phyloP scores from a whole-genome alignment of 108 stramenopile genomes.

The Cyclotella atomus region DNA sequence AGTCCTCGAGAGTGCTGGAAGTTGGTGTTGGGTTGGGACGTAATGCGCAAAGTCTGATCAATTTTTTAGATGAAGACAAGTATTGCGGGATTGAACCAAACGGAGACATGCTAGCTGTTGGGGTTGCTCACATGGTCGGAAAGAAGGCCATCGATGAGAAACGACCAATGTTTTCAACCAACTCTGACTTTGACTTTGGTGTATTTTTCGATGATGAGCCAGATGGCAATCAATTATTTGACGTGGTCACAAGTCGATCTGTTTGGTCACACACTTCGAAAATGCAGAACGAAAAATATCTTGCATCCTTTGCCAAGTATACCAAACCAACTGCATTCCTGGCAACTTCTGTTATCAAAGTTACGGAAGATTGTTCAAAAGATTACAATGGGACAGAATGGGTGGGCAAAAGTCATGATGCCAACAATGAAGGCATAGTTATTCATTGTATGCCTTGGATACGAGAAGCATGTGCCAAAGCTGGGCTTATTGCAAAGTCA shows the following conservation, averaged over 20 bases:
- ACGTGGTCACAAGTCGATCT: neutral
- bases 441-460: neutral
- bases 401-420: constrained; percentile 11
- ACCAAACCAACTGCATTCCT: constrained; percentile 5
- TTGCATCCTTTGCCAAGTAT: constrained; percentile 3
- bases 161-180: neutral
- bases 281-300: neutral
- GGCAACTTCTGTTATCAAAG: constrained; percentile 1
- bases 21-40: constrained; percentile 4
- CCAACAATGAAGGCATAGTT: neutral
- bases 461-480: neutral
- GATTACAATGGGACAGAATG: constrained; percentile 8
- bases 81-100: constrained; percentile 1
- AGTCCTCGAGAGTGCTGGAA: neutral
- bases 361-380: constrained; percentile 9
- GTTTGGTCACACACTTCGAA: constrained; percentile 1
- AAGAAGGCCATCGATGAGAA: neutral
- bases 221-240: neutral
- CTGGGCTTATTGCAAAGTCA: neutral
- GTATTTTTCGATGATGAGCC: neutral
- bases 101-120: neutral
- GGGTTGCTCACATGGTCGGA: constrained; percentile 1
- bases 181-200: constrained; percentile 2
- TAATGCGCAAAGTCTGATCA: neutral
- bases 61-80: neutral